These are phyloP conservation scores for Musa balbisiana DNA, from an alignment of 202 grass and related monocot genomes.

Conservation along the genomic window DNA sequence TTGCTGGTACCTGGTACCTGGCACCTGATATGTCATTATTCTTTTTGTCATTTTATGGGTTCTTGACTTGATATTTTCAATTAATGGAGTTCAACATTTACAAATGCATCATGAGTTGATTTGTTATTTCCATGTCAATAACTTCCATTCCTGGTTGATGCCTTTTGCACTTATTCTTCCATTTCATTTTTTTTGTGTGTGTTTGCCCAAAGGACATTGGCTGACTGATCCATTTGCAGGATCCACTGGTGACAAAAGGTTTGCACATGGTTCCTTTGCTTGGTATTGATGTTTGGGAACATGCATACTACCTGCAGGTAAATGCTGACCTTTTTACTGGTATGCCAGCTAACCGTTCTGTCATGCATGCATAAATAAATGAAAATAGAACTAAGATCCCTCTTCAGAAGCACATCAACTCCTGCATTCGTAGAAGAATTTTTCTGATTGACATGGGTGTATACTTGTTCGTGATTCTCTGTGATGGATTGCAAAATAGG, in stretches of 20 bases:
- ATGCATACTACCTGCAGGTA: constrained; percentile 8
- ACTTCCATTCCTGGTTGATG: neutral
- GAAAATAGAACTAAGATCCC: neutral
- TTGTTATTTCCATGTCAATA: neutral
- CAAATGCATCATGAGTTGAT: no score
- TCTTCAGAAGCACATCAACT: neutral
- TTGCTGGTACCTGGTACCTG: no score
- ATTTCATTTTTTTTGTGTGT: neutral
- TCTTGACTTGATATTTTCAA: no score
- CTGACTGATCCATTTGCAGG: constrained; percentile 1
- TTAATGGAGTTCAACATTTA: no score
- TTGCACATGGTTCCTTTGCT: constrained; percentile 20
- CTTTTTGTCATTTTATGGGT: no score
- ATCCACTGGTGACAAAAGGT: constrained; percentile 40
- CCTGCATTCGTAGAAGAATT: neutral
- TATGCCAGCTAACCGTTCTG: neutral
- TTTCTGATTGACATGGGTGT: neutral
- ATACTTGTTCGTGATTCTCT: neutral
- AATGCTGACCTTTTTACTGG: neutral
- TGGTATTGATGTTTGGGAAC: constrained; percentile 6
- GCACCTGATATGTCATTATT: no score
- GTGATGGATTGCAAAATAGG: no score
- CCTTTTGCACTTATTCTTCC: neutral
- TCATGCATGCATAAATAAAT: neutral
- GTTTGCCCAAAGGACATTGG: neutral